Percentiles rank a stretch among this genome's conserved stretches.
phyloP scores from a whole-genome alignment of 495 filamentous ascomycete genomes.

The Hypoxylon lienhwacheense region DNA sequence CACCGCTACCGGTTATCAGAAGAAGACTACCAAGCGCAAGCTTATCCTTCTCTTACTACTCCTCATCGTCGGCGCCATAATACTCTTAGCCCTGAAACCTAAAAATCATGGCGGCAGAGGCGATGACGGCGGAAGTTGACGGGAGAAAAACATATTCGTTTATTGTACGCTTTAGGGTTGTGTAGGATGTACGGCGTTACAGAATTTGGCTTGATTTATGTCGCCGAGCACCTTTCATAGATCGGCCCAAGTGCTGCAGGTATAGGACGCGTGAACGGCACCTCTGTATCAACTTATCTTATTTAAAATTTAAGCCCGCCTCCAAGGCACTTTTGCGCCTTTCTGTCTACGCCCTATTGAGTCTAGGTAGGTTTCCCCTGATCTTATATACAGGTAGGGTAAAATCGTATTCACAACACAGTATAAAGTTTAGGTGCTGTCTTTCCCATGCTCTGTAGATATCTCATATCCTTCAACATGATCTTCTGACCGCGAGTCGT shows the following conservation, averaged over 20 bases:
- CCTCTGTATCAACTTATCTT: slow-evolving; percentile 18
- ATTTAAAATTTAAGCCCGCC: slow-evolving; percentile 26
- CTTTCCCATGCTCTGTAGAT: slow-evolving; percentile 16
- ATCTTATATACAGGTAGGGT: slow-evolving; percentile 2
- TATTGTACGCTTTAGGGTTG: slow-evolving; percentile 3
- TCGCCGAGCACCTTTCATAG: slow-evolving; percentile 4
- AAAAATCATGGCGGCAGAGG: slow-evolving; percentile 49
- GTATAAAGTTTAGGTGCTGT: slow-evolving; percentile 4
- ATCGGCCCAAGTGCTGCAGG: slow-evolving; percentile 12
- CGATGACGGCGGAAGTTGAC: not conserved
- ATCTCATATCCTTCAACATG: slow-evolving; percentile 8
- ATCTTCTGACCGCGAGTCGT: slow-evolving; percentile 6
- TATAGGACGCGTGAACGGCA: slow-evolving; percentile 1
- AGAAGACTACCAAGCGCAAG: slow-evolving; percentile 84
- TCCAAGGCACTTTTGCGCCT: not conserved
- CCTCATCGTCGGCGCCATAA: slow-evolving; percentile 81
- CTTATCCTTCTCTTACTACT: slow-evolving; percentile 84
- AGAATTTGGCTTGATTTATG: slow-evolving; percentile 7
- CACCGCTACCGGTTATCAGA: slow-evolving; percentile 84
- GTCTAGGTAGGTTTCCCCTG: slow-evolving; percentile 18
- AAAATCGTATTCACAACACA: slow-evolving; percentile 6
- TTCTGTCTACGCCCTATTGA: slow-evolving; percentile 6
- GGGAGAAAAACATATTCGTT: not conserved
- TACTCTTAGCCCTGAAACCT: slow-evolving; percentile 83
- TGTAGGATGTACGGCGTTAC: slow-evolving; percentile 25